A percentile compares a stretch with the other conserved stretches of the same genome.
These are phyloP conservation scores for barley (Hordeum vulgare) DNA, from an alignment of 176 grass and related monocot species.

Conservation along the genomic window MorexV3_pseudomolecules_assembly NC_058524.1:345800696-345801195, in stretches of 20 bases:
- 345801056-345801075: constrained; percentile 40
- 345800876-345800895: not conserved
- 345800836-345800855: not conserved
- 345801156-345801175: constrained; percentile 9
- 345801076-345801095: constrained; percentile 53
- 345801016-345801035: not conserved
- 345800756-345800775: constrained; percentile 29
- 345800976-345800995: constrained; percentile 33
- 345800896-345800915: not conserved
- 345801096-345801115: constrained; percentile 43
- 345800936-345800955: constrained; percentile 29
- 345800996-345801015: constrained; percentile 6
- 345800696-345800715: constrained; percentile 15
- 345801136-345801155: constrained; percentile 48
- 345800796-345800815: not conserved
- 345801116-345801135: constrained; percentile 38
- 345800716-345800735: constrained; percentile 12
- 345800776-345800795: constrained; percentile 7
- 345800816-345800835: not conserved
- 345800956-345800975: not conserved
- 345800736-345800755: not conserved
- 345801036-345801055: constrained; percentile 16
- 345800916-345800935: constrained; percentile 17
- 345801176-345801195: not conserved
- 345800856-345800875: constrained; percentile 18